Evolutionary conservation across 192 early-diverging fungal genomes (phyloP), one percentile per base, ranked within the genome.

Genomic region (Podila clonocystis): DNA sequence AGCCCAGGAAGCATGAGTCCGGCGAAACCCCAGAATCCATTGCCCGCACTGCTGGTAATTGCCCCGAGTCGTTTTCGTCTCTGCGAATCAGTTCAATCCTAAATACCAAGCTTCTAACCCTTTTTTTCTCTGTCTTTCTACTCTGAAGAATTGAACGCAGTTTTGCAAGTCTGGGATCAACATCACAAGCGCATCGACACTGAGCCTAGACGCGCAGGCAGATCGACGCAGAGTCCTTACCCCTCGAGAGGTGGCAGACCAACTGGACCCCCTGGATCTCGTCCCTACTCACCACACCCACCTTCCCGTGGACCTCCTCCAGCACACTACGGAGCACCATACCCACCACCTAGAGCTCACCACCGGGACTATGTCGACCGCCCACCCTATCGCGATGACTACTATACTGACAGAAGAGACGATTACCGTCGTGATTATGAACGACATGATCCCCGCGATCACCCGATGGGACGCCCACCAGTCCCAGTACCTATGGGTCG

Each of bases 331-430:
- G 82, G 65, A n/a, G 69, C 73, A 5, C 67, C 71, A 63, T 78
- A 61, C 72, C 50, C 77, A 63, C 65, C 77, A 50, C 50, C 67
- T 33, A 73, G 70, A 58, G 55, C 69, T 38, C 77, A 79, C 58
- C 72, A 70, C 38, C 74, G 84, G 38, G 84, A 80, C 36, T 84
- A 83, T 66, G 63, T 73, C 45, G 87, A 86, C 22, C 49, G 85
- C 22, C 67, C 72, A 22, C 74, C 80, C 7, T 80, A 72, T n/a
- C 69, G 73, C 4, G 85, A 86, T 29, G 85, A 86, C 29, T 82
- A 86, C 58, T 83, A 85, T 63, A 52, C 79, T 45, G 84, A 85
- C 55, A 75, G 83, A 30, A 79, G 84, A 15, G 82, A 84, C 41
- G 84, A 87, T 29, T 75, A 85, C 48, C 67, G 71, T 7, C 72